Base-by-base conservation (phyloP, 805 yeast genomes). In the Ogataea minuta region DNA sequence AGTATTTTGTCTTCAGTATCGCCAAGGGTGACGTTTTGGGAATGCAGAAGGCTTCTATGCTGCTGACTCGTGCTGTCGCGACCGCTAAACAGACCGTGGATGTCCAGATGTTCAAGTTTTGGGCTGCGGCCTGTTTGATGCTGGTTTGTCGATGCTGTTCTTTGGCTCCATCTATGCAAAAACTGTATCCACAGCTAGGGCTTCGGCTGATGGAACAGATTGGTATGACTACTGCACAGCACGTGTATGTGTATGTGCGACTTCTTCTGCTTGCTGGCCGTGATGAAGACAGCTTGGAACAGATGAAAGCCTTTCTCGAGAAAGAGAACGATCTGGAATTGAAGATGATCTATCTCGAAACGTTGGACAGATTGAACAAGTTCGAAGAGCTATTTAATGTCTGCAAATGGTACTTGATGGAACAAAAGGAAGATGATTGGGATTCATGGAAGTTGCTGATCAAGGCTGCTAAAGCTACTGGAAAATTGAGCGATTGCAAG, bases 391-490 rank as follows among this genome's bases (percentile, higher is more conserved):
- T 87, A 10, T 67, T 53, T 45, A 58, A 66, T 0, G 63, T 64
- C 43, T 62, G 78, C 31, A 28, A 55, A 4, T 43, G 52, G 4
- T 66, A 77, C 10, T 57, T 88, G 23, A 63, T 70, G 12, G 65
- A 62, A 4, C 62, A 71, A 16, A 58, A 68, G 8, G 72, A 84
- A 39, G 88, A 90, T 58, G 95, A 89, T 57, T 90, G 77, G 68
- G 74, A 76, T 41, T 77, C 88, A 26, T 87, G 95, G 86, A 74
- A 78, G 48, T 63, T 68, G 12, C 60, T 74, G 34, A 69, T 77
- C 14, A 62, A 67, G 31, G 64, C 89, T 2, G 69, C 71, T 0
- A 50, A 54, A 13, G 49, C 69, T 17, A 46, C 72, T 15, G 60
- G 52, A 9, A 50, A 59, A 38, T 34, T 62, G 2, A 61, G 60